Conservation (phyloP, 768 basidiomycete species). For the Boletellus ananas region DNA sequence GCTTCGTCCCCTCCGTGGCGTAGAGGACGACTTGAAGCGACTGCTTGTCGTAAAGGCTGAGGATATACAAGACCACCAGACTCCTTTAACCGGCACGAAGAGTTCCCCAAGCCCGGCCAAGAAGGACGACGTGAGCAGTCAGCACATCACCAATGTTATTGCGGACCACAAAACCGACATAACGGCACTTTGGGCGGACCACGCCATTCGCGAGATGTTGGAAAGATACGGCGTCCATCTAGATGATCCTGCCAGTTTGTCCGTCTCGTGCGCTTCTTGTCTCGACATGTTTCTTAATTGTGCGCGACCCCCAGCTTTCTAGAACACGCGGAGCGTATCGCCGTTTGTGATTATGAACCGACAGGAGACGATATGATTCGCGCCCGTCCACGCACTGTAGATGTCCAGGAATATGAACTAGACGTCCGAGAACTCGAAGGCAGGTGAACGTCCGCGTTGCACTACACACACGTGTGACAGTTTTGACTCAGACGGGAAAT, state of each 20-base stretch:
- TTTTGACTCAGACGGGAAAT: constrained; percentile 28
- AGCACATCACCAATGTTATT: constrained; percentile 49
- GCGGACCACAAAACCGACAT: constrained; percentile 60
- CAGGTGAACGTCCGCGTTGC: not conserved
- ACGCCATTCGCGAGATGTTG: constrained; percentile 47
- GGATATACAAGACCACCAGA: constrained; percentile 25
- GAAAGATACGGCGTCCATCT: constrained; percentile 45
- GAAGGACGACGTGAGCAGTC: constrained; percentile 26
- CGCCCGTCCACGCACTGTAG: constrained; percentile 64
- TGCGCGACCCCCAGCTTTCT: constrained; percentile 50
- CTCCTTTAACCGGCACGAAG: constrained; percentile 16
- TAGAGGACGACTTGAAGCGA: constrained; percentile 62
- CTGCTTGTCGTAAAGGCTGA: constrained; percentile 48
- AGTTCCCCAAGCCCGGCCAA: constrained; percentile 1
- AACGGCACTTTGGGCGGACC: constrained; percentile 59
- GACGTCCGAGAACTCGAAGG: constrained; percentile 36
- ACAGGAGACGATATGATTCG: constrained; percentile 71
- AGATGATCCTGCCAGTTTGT: constrained; percentile 69
- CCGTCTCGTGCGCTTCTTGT: constrained; percentile 21
- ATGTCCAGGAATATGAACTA: constrained; percentile 64
- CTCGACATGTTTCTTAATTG: not conserved
- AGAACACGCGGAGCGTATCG: constrained; percentile 63
- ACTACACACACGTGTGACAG: not conserved
- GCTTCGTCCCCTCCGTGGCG: constrained; percentile 55
- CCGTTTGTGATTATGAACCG: constrained; percentile 55